Percentiles rank a stretch among this genome's conserved stretches.
phyloP scores from a whole-genome alignment of 192 early-diverging fungal species.

The Spinellus fusiger region DNA sequence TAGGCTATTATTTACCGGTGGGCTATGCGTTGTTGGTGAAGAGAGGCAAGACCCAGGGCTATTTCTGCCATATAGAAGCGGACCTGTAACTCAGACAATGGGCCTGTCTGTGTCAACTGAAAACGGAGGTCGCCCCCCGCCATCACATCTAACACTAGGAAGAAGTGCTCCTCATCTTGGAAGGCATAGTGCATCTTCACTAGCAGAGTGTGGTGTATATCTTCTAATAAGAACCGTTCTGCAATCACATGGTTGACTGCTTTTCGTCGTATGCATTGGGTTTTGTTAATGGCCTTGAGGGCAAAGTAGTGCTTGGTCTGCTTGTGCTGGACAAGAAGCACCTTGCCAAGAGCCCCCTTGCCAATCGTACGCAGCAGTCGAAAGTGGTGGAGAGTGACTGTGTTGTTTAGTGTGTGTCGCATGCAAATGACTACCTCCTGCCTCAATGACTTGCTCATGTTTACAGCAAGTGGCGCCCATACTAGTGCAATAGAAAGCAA shows the following conservation, averaged over 20 bases:
- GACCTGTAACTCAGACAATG: conserved; percentile 63
- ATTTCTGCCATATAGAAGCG: conserved; percentile 70
- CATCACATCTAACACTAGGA: conserved; percentile 94
- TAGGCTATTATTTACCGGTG: conserved; percentile 42
- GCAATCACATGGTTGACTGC: conserved; percentile 87
- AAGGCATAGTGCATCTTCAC: conserved; percentile 93
- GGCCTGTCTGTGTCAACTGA: conserved; percentile 66
- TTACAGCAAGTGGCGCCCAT: conserved; percentile 50
- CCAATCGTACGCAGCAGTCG: conserved; percentile 86
- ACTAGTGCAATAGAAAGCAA: neutral
- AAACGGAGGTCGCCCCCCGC: conserved; percentile 91
- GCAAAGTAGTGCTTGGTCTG: conserved; percentile 73
- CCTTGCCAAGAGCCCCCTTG: conserved; percentile 94
- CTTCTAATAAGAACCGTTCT: conserved; percentile 83
- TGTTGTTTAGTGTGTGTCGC: neutral
- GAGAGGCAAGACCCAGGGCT: conserved; percentile 55
- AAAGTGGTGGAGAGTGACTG: conserved; percentile 66
- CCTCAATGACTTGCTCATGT: conserved; percentile 60
- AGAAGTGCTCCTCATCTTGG: conserved; percentile 91
- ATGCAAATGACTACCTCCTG: conserved; percentile 50
- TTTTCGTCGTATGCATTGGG: conserved; percentile 80
- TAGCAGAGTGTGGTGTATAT: conserved; percentile 77
- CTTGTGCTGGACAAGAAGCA: conserved; percentile 90
- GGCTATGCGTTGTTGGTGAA: conserved; percentile 65
- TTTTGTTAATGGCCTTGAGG: conserved; percentile 97